Evolutionary conservation across 2,329 filamentous ascomycete species (phyloP), one percentile per base, ranked within the genome.

Genomic region (Aspergillus floridensis): DNA sequence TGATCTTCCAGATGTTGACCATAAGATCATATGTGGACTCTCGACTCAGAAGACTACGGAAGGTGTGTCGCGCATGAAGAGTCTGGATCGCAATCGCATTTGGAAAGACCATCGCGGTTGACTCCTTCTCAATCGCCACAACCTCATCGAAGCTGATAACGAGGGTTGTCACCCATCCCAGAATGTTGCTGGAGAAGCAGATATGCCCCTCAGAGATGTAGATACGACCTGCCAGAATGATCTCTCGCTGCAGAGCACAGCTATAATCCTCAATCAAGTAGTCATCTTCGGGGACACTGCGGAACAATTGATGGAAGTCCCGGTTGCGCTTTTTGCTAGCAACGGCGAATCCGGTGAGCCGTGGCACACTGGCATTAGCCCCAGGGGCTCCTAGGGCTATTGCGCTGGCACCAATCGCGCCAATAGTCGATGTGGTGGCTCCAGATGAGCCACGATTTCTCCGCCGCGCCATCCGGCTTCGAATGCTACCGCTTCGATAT

Each of bases 91-190:
- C 95, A 57, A 99, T 90, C 4, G 93, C 96, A 71, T 99, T 99
- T 60, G 96, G 96, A 77, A 99, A 98, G 1, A 99, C 82, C 61
- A 99, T 83, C 0, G 95, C 95, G 0, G 95, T 99, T 72, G 88
- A 97, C 74, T 96, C 90, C 79, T 98, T 98, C 77, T 99, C 95
- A 7, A 99, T 90, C 0, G 93, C 92, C 21, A 98, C 91, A 59
- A 99, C 91, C 75, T 99, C 95, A 71, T 99, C 95, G 73, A 99
- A 99, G 74, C 92, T 96, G 80, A 99, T 96, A 55, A 99, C 93
- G 47, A 99, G 81, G 1, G 95, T 99, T 0, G 95, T 99, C 22
- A 96, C 90, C 95, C 95, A 99, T 56, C 95, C 95, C 50, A 99
- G 85, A 65, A 99, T 99, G 73, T 99, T 99, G 80, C 95, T 98